A percentile compares a stretch with the other conserved stretches of the same genome.
phyloP scores from a whole-genome alignment of 108 stramenopile genomes.

The Nitzschia putrida region DNA sequence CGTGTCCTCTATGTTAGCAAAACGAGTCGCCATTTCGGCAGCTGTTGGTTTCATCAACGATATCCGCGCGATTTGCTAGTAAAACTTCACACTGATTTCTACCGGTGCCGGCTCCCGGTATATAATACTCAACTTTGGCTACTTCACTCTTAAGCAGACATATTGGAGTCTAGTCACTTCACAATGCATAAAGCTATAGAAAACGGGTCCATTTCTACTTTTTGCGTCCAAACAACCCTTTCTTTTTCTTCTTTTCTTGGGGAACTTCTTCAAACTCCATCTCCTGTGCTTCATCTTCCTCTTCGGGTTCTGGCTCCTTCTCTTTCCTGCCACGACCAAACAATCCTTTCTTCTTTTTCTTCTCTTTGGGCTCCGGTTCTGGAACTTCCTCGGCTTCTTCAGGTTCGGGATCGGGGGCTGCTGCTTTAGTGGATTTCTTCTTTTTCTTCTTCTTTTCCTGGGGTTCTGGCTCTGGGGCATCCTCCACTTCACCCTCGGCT shows the following conservation, averaged over 20 bases:
- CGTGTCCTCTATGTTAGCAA: constrained; percentile 74
- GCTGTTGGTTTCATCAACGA: constrained; percentile 66
- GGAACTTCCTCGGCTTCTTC: constrained; percentile 7
- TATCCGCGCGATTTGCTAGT: constrained; percentile 42
- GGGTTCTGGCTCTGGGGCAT: constrained; percentile 6
- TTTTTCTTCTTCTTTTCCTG: constrained; percentile 16
- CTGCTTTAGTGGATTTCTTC: constrained; percentile 3
- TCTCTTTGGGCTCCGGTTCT: constrained; percentile 3
- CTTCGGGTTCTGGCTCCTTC: background rate
- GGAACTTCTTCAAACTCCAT: constrained; percentile 11
- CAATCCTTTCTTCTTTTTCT: constrained; percentile 18
- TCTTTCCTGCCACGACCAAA: background rate
- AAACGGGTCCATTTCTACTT: constrained; percentile 2
- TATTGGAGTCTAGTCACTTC: too few relatives aligned
- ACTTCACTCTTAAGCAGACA: too few relatives aligned
- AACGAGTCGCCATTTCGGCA: constrained; percentile 63
- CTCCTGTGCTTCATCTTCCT: constrained; percentile 13
- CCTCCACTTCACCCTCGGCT: constrained; percentile 11
- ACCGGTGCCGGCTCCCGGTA: background rate
- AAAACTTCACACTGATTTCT: background rate
- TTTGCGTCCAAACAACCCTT: constrained; percentile 7
- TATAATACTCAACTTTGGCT: too few relatives aligned
- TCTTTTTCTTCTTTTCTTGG: constrained; percentile 22
- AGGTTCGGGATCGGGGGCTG: background rate
- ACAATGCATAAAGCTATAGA: too few relatives aligned